Conservation (phyloP, 768 basidiomycete species). For the Mycena rosella region DNA sequence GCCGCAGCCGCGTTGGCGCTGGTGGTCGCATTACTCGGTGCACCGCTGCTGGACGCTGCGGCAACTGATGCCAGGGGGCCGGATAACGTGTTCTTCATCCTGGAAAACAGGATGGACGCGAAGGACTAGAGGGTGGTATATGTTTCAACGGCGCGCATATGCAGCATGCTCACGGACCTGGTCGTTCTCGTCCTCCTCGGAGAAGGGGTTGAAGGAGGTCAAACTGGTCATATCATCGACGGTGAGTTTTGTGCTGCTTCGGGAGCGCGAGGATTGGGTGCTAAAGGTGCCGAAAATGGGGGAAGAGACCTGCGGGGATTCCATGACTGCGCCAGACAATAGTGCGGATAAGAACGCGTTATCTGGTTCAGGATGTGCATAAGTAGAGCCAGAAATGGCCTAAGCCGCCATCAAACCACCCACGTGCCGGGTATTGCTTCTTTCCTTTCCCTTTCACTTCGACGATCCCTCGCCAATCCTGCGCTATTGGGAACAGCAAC, state of each 20-base stretch:
- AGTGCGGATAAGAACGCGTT: slow-evolving; percentile 35
- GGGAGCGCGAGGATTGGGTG: slow-evolving; percentile 67
- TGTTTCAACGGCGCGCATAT: too few species aligned
- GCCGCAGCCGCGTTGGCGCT: slow-evolving; percentile 46
- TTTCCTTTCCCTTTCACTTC: neutral
- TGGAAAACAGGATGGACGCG: slow-evolving; percentile 82
- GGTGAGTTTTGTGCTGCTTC: slow-evolving; percentile 69
- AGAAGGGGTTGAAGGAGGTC: slow-evolving; percentile 92
- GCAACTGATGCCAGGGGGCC: slow-evolving; percentile 71
- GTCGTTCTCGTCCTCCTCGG: slow-evolving; percentile 93
- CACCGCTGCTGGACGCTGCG: slow-evolving; percentile 44
- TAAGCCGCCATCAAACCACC: slow-evolving; percentile 15
- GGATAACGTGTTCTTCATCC: slow-evolving; percentile 84
- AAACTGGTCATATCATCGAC: slow-evolving; percentile 74
- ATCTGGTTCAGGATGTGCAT: slow-evolving; percentile 15
- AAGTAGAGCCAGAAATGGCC: neutral
- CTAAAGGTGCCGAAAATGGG: slow-evolving; percentile 52
- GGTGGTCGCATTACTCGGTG: slow-evolving; percentile 48
- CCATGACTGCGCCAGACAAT: slow-evolving; percentile 38
- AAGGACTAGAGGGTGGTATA: too few species aligned
- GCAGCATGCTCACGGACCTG: too few species aligned
- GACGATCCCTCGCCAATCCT: neutral
- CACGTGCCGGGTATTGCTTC: neutral
- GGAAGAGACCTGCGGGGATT: slow-evolving; percentile 47
- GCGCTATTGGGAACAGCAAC: neutral